phyloP scores from a whole-genome alignment of 2,329 filamentous ascomycete species.

The Penicillium sp. region DNA sequence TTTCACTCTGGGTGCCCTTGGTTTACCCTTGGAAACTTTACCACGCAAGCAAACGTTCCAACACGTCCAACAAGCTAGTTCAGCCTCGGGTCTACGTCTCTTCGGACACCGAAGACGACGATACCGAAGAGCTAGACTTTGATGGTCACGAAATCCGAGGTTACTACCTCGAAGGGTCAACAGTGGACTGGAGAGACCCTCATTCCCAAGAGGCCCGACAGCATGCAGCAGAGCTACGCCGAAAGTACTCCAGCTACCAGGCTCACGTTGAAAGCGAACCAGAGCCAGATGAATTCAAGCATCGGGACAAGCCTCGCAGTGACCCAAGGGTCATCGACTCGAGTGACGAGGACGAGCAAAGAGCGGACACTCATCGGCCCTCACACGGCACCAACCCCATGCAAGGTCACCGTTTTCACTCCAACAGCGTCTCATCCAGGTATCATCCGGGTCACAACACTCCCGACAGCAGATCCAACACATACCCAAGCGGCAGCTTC shows the following conservation, averaged over 20 bases:
- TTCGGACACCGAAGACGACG: constrained; percentile 25
- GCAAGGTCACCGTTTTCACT: constrained; percentile 14
- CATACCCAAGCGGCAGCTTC: constrained; percentile 15
- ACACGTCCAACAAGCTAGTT: not conserved
- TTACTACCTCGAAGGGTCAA: constrained; percentile 38
- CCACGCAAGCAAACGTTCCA: constrained; percentile 5
- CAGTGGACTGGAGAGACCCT: constrained; percentile 38
- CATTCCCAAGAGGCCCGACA: constrained; percentile 40
- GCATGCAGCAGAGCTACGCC: constrained; percentile 32
- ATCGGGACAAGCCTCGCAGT: constrained; percentile 5
- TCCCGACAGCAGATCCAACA: constrained; percentile 7
- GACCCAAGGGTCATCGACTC: constrained; percentile 11
- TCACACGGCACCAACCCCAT: constrained; percentile 2
- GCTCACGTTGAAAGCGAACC: constrained; percentile 40
- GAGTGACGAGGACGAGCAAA: constrained; percentile 21
- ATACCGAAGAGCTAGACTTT: constrained; percentile 18
- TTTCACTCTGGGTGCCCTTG: constrained; percentile 26
- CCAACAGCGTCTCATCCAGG: constrained; percentile 16
- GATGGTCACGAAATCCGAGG: constrained; percentile 30
- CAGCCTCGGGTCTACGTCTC: constrained; percentile 21
- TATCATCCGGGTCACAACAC: constrained; percentile 6
- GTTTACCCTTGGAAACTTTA: constrained; percentile 26
- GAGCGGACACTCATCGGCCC: constrained; percentile 3
- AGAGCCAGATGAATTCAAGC: constrained; percentile 21
- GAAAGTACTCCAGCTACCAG: constrained; percentile 36